Evolutionary conservation across 208 protist genomes (phyloP).

Genomic region (Wallacemonas collosoma): DNA sequence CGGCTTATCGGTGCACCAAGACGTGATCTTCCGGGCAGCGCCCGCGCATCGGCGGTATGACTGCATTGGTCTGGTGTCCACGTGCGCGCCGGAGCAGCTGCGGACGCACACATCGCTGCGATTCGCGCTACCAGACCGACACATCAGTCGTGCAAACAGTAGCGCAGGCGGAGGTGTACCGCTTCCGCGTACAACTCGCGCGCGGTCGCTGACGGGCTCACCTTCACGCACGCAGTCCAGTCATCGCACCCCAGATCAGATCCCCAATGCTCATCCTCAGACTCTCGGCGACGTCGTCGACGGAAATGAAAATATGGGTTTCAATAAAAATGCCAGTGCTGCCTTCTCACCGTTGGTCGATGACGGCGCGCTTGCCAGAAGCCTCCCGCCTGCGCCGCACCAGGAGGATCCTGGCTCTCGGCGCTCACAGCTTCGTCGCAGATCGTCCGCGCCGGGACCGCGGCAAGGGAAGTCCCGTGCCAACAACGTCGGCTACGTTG

Average conservation of each 20-base stretch:
- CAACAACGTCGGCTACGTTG: constrained; percentile 7
- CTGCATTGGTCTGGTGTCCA: constrained; percentile 34
- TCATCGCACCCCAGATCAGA: neutral
- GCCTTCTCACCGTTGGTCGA: neutral
- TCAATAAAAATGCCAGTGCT: no score
- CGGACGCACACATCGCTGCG: constrained; percentile 11
- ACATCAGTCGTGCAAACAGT: neutral
- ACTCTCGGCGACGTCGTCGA: neutral
- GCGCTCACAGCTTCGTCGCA: neutral
- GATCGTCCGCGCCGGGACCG: neutral
- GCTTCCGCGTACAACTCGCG: no score
- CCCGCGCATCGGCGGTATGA: constrained; percentile 53
- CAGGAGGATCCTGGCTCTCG: neutral
- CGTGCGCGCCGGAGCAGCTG: constrained; percentile 19
- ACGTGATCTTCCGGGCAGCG: constrained; percentile 51
- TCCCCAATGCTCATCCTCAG: neutral
- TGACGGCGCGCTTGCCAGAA: neutral
- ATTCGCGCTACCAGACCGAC: neutral
- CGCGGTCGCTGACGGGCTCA: no score
- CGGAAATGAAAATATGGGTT: neutral
- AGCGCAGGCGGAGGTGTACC: no score
- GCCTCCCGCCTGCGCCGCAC: neutral
- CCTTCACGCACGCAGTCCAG: no score
- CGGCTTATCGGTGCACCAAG: constrained; percentile 44
- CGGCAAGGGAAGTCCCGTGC: neutral